phyloP scores from a whole-genome alignment of 306 rosid genomes.

The Hylodesmum podocarpum region DNA sequence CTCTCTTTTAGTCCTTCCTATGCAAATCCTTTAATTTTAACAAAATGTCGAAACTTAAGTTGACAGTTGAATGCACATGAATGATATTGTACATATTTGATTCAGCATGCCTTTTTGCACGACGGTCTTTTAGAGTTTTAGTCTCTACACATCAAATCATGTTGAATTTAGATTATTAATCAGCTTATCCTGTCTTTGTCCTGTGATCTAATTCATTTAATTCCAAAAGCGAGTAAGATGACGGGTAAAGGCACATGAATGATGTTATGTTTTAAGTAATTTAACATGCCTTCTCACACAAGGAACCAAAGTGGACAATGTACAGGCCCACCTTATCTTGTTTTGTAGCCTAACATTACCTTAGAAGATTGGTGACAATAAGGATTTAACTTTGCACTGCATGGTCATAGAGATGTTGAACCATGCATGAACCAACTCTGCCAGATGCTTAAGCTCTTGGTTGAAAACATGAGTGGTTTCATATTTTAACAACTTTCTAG shows the following conservation, averaged over 20 bases:
- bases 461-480: not conserved
- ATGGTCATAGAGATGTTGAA: not conserved
- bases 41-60: not conserved
- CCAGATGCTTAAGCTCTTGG: not conserved
- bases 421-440: not conserved
- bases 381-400: not conserved
- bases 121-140: not conserved
- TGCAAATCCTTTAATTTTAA: not conserved
- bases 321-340: not conserved
- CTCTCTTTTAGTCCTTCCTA: not conserved
- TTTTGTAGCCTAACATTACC: not conserved
- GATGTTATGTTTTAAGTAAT: not conserved
- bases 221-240: not conserved
- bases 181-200: not conserved
- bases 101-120: not conserved
- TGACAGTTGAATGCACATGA: not conserved
- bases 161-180: not conserved
- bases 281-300: not conserved
- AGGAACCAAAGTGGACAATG: not conserved
- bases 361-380: not conserved
- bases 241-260: not conserved
- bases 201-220: not conserved
- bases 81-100: not conserved
- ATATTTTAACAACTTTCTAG: not conserved
- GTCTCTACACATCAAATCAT: not conserved